Percentiles rank a stretch among this genome's conserved stretches.
phyloP scores from a whole-genome alignment of 495 filamentous ascomycete species.

The Amniculicola lignicola region DNA sequence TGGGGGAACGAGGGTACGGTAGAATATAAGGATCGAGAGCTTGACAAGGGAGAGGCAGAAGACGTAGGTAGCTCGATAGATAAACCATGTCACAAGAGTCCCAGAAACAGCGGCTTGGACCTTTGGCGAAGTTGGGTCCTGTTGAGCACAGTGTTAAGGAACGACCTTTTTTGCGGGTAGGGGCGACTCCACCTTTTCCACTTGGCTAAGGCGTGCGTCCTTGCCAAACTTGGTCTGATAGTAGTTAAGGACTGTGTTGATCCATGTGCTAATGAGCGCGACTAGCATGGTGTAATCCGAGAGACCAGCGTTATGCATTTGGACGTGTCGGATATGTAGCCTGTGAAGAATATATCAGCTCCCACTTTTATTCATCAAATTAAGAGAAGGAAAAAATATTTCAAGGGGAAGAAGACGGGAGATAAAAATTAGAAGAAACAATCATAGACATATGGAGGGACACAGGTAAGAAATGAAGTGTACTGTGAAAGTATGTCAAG shows the following conservation, averaged over 20 bases:
- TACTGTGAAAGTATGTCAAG: too few species aligned
- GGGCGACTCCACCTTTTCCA: constrained; percentile 1
- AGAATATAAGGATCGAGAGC: constrained; percentile 6
- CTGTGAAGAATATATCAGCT: not conserved
- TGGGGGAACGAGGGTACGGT: not conserved
- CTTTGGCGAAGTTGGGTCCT: not conserved
- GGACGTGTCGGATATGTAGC: not conserved
- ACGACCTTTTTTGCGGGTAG: not conserved
- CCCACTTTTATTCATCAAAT: not conserved
- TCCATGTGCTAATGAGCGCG: constrained; percentile 2
- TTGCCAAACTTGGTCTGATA: not conserved
- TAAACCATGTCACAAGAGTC: constrained; percentile 1
- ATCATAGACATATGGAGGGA: too few species aligned
- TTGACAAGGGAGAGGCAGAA: not conserved
- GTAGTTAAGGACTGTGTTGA: constrained; percentile 3
- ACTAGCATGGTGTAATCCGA: constrained; percentile 7
- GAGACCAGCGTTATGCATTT: not conserved
- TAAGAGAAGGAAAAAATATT: not conserved
- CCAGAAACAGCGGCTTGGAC: not conserved
- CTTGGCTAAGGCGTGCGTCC: not conserved
- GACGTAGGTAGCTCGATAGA: constrained; percentile 2
- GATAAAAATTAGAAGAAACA: too few species aligned
- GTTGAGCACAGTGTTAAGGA: not conserved
- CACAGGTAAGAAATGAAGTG: too few species aligned
- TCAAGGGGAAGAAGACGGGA: too few species aligned